Evolutionary conservation across 2,329 filamentous ascomycete genomes (phyloP).

Genomic region (Diplodia scrobiculata): DNA sequence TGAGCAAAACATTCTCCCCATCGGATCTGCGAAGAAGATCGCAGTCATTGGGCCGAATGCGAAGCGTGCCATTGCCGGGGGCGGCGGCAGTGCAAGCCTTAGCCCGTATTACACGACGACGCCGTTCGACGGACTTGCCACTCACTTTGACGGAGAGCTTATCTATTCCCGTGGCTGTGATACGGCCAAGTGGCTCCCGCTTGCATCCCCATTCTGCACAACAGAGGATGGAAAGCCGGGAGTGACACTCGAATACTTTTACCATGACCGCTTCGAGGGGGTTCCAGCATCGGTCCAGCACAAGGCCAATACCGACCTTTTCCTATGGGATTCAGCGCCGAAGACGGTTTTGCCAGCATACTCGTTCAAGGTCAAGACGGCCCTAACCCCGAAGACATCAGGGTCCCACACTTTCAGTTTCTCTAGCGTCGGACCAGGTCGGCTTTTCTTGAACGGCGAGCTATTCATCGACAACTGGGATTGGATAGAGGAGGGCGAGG

Average conservation of each 20-base stretch:
- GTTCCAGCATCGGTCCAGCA: constrained; percentile 60
- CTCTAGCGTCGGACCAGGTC: constrained; percentile 67
- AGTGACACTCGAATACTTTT: constrained; percentile 66
- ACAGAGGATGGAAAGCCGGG: constrained; percentile 61
- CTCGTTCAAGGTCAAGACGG: constrained; percentile 65
- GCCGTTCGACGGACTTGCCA: constrained; percentile 55
- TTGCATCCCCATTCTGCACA: constrained; percentile 62
- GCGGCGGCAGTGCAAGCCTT: constrained; percentile 67
- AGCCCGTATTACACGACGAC: constrained; percentile 70
- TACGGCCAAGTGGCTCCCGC: constrained; percentile 66
- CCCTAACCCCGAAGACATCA: constrained; percentile 59
- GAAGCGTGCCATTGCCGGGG: constrained; percentile 67
- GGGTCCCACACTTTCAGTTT: constrained; percentile 68
- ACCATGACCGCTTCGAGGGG: constrained; percentile 64
- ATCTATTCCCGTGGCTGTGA: constrained; percentile 64
- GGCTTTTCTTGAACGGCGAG: constrained; percentile 61
- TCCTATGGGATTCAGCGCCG: constrained; percentile 70
- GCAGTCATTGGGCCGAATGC: constrained; percentile 70
- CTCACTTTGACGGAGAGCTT: constrained; percentile 47
- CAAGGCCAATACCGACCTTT: constrained; percentile 66
- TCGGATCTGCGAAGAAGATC: constrained; percentile 60
- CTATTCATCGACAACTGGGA: constrained; percentile 67
- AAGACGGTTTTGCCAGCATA: constrained; percentile 63
- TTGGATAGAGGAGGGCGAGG: constrained; percentile 69
- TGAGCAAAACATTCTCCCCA: constrained; percentile 60